phyloP scores from a whole-genome alignment of 1,139 yeast genomes.

The Saccharomyces hybrid region DNA sequence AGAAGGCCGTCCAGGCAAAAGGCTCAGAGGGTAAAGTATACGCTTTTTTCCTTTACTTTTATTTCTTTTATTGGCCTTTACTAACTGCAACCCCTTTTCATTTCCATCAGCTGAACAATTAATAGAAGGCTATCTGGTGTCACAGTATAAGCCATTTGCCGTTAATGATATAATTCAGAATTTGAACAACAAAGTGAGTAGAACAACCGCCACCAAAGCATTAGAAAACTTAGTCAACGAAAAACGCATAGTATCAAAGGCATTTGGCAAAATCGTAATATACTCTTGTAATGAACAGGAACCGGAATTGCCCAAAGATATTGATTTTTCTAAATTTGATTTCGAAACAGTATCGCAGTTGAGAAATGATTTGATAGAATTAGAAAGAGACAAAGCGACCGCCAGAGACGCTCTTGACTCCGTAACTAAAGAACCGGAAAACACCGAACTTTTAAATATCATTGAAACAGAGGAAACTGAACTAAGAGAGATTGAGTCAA shows the following conservation, averaged over 20 bases:
- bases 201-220: constrained; percentile 27
- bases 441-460: constrained; percentile 11
- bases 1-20: not conserved
- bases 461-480: constrained; percentile 8
- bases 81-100: not conserved
- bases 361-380: constrained; percentile 16
- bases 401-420: constrained; percentile 10
- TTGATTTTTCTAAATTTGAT: constrained; percentile 10
- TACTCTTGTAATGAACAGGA: constrained; percentile 32
- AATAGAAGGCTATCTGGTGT: constrained; percentile 30
- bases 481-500: constrained; percentile 6
- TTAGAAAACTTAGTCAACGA: constrained; percentile 30
- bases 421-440: constrained; percentile 15
- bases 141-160: constrained; percentile 38
- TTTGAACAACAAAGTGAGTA: constrained; percentile 33
- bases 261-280: constrained; percentile 35
- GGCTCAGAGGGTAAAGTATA: not conserved
- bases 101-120: constrained; percentile 1
- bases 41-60: not conserved
- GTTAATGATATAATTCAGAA: constrained; percentile 36
- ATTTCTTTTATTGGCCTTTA: not conserved
- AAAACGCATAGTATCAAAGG: constrained; percentile 30
- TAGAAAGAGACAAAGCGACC: constrained; percentile 15
- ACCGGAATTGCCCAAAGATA: constrained; percentile 10
- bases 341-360: constrained; percentile 17